Evolutionary conservation across 352 stramenopile species (phyloP), one percentile per base, ranked within the genome.

Genomic region (Thalassiosira exigua): DNA sequence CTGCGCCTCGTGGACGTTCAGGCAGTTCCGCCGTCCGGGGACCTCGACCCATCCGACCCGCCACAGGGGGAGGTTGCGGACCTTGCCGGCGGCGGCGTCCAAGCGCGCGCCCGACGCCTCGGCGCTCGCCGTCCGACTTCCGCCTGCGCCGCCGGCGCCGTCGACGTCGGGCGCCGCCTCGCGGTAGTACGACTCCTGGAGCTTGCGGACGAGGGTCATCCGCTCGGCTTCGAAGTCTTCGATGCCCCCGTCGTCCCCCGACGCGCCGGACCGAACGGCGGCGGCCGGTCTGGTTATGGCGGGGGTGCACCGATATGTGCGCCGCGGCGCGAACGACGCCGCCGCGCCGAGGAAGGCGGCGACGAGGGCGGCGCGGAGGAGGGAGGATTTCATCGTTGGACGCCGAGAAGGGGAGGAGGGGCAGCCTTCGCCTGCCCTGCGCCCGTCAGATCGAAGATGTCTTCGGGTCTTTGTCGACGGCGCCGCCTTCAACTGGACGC

Each of bases 1-100:
- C 21, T 81, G 46, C 4, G 62, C 66, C 58, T 93, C 87, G 41
- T 90, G 82, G 21, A 93, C 79, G 50, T 90, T 88, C 17, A 91
- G 59, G 30, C 90, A 87, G 70, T 93, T 93, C 5, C 82, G 79
- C 61, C 87, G 69, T 44, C 87, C 87, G 9, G 85, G 87, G 12
- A 86, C 70, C 77, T 93, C 85, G 1, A 81, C 81, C 85, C 85
- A 91, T 14, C 69, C 64, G 14, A 88, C 85, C 60, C 85, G 74
- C 70, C 82, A 91, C 2, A 93, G 42, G 0, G 87, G 83, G 26
- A 93, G 71, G 62, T 90, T 79, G 30, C 26, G 29, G 1, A 93
- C 75, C 42, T 26, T 72, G 21, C 87, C 87, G 0, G 82, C 84
- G 0, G 73, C 14, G 14, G 59, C 21, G 50, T 88, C 65, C n/a